Evolutionary conservation across 345 rosid genomes (phyloP).

Genomic region (Melaleuca alternifolia): DNA sequence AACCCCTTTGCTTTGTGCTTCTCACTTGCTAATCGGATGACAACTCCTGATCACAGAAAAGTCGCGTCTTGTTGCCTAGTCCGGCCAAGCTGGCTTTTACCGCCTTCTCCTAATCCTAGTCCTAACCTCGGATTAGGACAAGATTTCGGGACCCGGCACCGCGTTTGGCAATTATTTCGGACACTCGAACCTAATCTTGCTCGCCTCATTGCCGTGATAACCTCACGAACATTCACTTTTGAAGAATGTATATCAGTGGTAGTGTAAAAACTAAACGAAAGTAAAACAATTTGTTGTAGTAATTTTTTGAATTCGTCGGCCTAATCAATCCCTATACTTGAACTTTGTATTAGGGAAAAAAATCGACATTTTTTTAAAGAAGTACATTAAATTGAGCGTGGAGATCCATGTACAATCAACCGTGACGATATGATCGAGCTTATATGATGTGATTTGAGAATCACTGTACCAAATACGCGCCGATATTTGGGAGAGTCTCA

Average conservation of each 20-base stretch:
- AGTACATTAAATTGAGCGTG: neutral
- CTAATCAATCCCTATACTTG: neutral
- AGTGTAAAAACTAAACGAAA: neutral
- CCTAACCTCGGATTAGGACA: neutral
- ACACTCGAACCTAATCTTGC: neutral
- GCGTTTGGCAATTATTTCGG: neutral
- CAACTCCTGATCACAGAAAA: neutral
- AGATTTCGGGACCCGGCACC: no score
- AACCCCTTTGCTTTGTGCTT: neutral
- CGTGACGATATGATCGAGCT: neutral
- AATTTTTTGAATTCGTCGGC: neutral
- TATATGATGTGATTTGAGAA: fast-evolving
- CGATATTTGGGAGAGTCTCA: neutral
- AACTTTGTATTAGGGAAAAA: neutral
- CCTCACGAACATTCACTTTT: neutral
- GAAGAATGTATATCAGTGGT: neutral
- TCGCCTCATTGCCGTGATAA: no score
- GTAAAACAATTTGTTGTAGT: neutral
- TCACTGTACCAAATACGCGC: fast-evolving
- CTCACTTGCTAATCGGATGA: neutral
- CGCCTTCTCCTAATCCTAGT: neutral
- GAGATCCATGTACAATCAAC: fast-evolving
- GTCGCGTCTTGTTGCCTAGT: neutral
- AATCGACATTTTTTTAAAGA: neutral
- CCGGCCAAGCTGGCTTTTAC: neutral